Evolutionary conservation across 2,329 filamentous ascomycete genomes (phyloP).

Genomic region (Fusarium zealandicum): DNA sequence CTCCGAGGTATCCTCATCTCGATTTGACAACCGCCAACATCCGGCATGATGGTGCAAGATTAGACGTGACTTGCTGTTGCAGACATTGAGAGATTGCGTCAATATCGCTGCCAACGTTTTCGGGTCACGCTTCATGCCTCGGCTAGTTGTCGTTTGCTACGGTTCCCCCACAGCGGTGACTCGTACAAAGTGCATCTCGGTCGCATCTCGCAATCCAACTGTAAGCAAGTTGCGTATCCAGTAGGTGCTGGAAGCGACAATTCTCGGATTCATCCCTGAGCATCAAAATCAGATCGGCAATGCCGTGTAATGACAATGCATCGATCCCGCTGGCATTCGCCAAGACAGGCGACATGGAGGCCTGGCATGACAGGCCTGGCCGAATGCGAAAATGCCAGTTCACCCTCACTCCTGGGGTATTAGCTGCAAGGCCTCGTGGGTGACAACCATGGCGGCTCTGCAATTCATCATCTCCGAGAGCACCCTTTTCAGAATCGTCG

Average conservation of each 20-base stretch:
- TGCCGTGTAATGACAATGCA: slow-evolving; percentile 7
- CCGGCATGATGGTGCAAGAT: slow-evolving; percentile 5
- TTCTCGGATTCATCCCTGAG: background rate
- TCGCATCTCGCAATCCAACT: background rate
- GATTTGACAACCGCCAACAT: slow-evolving; percentile 24
- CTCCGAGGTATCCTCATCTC: slow-evolving; percentile 5
- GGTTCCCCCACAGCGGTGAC: background rate
- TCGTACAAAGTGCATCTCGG: background rate
- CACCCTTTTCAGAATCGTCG: slow-evolving; percentile 7
- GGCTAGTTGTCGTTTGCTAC: slow-evolving; percentile 3
- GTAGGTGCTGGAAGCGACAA: background rate
- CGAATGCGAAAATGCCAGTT: slow-evolving; percentile 10
- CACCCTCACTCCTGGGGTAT: background rate
- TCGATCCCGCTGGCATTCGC: slow-evolving; percentile 2
- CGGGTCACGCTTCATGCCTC: background rate
- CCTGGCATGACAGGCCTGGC: too few species aligned
- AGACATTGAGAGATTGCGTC: background rate
- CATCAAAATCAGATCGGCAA: slow-evolving; percentile 15
- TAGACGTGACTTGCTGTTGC: background rate
- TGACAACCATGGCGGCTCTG: background rate
- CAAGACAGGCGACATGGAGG: slow-evolving; percentile 14
- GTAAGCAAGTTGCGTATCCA: background rate
- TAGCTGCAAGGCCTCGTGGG: background rate
- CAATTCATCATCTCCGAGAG: slow-evolving; percentile 4
- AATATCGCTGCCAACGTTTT: background rate